These are phyloP conservation scores for Fragaria ananassa DNA, from an alignment of 306 rosid genomes.

Conservation along the genomic window DNA sequence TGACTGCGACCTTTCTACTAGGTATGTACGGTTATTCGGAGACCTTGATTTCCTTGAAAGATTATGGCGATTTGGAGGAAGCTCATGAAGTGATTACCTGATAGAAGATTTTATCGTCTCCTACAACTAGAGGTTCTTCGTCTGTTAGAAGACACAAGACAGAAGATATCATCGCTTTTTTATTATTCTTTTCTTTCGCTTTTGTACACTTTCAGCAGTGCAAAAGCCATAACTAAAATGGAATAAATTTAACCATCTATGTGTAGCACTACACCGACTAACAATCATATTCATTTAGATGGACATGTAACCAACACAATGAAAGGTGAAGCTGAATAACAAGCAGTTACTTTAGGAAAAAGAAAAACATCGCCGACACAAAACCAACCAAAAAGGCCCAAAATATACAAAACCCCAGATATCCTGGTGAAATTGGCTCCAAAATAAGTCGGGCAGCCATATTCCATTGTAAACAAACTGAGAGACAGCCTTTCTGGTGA, in stretches of 20 bases:
- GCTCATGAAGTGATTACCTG: background rate
- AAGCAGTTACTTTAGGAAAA: background rate
- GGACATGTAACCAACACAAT: background rate
- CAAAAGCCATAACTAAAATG: background rate
- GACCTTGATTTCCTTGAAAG: background rate
- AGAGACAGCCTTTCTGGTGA: background rate
- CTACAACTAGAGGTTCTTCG: no score
- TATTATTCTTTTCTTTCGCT: no score
- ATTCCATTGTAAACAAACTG: background rate
- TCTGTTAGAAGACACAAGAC: no score
- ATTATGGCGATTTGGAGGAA: background rate
- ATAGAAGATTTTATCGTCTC: no score
- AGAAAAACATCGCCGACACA: background rate
- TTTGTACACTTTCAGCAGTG: background rate
- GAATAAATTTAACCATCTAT: background rate
- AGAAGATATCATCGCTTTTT: no score
- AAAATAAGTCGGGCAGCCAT: background rate
- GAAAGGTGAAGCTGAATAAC: background rate
- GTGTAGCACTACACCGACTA: background rate
- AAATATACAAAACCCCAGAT: background rate
- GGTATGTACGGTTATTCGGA: background rate
- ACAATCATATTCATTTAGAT: background rate
- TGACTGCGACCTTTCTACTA: background rate
- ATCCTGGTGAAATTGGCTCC: background rate
- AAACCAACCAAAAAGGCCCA: background rate